Conservation (phyloP, 1,284 basidiomycete species). For the Fomitopsis schrenkii region DNA sequence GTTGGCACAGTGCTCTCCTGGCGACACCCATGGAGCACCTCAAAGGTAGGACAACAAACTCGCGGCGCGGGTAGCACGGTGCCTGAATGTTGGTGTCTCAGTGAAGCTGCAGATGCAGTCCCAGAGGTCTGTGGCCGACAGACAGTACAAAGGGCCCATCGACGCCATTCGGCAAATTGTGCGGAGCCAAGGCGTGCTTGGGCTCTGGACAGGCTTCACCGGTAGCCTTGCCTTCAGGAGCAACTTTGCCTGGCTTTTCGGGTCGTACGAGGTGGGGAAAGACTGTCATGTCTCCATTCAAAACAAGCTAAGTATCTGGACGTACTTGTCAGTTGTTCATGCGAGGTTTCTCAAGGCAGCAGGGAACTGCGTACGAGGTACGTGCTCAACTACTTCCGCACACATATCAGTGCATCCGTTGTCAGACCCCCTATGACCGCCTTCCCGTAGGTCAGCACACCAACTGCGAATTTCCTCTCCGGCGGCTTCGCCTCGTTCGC, state of each 20-base stretch:
- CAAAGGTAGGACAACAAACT: slow-evolving; percentile 43
- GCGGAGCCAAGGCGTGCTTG: slow-evolving; percentile 48
- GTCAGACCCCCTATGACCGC: neutral
- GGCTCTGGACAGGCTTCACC: slow-evolving; percentile 65
- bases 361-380: slow-evolving; percentile 55
- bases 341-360: slow-evolving; percentile 47
- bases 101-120: slow-evolving; percentile 78
- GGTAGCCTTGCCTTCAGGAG: slow-evolving; percentile 59
- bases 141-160: slow-evolving; percentile 62
- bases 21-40: slow-evolving; percentile 72
- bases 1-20: slow-evolving; percentile 45
- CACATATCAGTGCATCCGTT: neutral
- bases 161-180: slow-evolving; percentile 57
- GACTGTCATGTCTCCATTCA: neutral
- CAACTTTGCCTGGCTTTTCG: slow-evolving; percentile 70
- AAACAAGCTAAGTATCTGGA: neutral
- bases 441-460: slow-evolving; percentile 50
- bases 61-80: neutral
- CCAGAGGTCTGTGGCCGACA: slow-evolving; percentile 47
- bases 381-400: neutral
- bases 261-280: slow-evolving; percentile 49
- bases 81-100: slow-evolving; percentile 20
- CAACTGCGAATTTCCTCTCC: slow-evolving; percentile 64
- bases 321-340: slow-evolving; percentile 46
- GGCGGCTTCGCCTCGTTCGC: slow-evolving; percentile 62